Conservation (phyloP, 2,329 filamentous ascomycete genomes). For the Aspergillus caelatus region DNA sequence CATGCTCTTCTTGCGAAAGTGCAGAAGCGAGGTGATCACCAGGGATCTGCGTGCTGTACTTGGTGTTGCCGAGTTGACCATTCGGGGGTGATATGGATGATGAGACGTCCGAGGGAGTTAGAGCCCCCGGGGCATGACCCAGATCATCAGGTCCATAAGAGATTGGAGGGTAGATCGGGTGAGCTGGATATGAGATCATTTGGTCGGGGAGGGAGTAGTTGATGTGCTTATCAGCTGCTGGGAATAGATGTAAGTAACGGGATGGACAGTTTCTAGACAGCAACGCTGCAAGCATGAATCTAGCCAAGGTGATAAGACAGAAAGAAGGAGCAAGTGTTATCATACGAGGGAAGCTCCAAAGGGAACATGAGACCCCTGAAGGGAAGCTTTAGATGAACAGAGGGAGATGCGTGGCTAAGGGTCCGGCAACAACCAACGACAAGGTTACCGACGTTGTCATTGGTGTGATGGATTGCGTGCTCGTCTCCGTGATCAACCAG, state of each 20-base stretch:
- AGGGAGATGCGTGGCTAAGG: constrained; percentile 19
- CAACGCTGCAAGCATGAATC: constrained; percentile 13
- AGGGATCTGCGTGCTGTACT: constrained; percentile 43
- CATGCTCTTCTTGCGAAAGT: constrained; percentile 68
- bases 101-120: constrained; percentile 46
- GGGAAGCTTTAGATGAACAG: constrained; percentile 10
- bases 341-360: constrained; percentile 10
- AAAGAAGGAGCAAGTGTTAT: constrained; percentile 13
- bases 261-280: neutral
- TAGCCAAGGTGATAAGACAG: constrained; percentile 15
- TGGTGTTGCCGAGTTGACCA: constrained; percentile 42
- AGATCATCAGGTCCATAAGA: constrained; percentile 41
- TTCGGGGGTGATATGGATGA: constrained; percentile 47
- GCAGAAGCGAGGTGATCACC: constrained; percentile 47
- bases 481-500: constrained; percentile 24
- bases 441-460: constrained; percentile 34
- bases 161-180: constrained; percentile 42
- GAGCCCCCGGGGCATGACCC: constrained; percentile 36
- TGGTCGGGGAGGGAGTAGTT: constrained; percentile 43
- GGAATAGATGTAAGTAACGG: constrained; percentile 28
- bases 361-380: constrained; percentile 14
- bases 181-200: constrained; percentile 42
- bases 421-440: constrained; percentile 21
- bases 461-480: constrained; percentile 40
- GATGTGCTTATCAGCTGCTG: constrained; percentile 37